A percentile compares a stretch with the other conserved stretches of the same genome.
phyloP scores from a whole-genome alignment of 805 yeast species.

The Cyberlindnera misumaiensis region DNA sequence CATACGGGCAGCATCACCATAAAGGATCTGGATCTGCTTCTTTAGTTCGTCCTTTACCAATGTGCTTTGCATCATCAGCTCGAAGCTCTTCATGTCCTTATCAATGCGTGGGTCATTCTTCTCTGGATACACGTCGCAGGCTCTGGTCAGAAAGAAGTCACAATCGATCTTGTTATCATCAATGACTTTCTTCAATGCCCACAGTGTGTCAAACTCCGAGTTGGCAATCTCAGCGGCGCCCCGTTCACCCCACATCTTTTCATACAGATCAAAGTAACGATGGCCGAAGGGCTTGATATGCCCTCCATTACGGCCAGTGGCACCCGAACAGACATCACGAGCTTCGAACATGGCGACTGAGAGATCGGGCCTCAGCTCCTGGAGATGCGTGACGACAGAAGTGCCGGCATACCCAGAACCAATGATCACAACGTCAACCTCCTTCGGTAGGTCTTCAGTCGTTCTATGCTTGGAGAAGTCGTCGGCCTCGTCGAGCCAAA shows the following conservation, averaged over 20 bases:
- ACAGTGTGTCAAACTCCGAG: conserved; percentile 31
- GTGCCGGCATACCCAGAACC: conserved; percentile 43
- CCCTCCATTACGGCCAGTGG: conserved; percentile 45
- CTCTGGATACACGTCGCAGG: conserved; percentile 29
- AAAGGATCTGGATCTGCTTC: conserved; percentile 26
- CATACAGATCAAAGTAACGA: conserved; percentile 9
- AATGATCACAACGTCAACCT: conserved; percentile 33
- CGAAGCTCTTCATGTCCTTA: conserved; percentile 11
- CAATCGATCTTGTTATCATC: conserved; percentile 32
- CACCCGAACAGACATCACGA: conserved; percentile 34
- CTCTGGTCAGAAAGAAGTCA: conserved; percentile 28
- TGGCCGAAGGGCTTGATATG: conserved; percentile 34
- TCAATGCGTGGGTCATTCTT: conserved; percentile 13
- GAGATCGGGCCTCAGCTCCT: conserved; percentile 21
- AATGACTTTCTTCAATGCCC: conserved; percentile 27
- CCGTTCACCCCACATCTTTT: conserved; percentile 8
- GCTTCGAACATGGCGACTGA: conserved; percentile 34
- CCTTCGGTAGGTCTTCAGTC: conserved; percentile 25
- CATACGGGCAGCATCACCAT: conserved; percentile 35
- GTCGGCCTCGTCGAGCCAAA: conserved; percentile 14
- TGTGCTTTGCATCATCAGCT: conserved; percentile 23
- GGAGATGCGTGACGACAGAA: conserved; percentile 31
- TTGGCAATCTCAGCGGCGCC: conserved; percentile 31
- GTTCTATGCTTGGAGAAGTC: conserved; percentile 13
- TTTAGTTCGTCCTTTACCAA: conserved; percentile 24